Percentiles rank a stretch among this genome's conserved stretches.
These are phyloP conservation scores for Umbelopsis sp. DNA, from an alignment of 192 early-diverging fungal genomes.

Conservation along the genomic window DNA sequence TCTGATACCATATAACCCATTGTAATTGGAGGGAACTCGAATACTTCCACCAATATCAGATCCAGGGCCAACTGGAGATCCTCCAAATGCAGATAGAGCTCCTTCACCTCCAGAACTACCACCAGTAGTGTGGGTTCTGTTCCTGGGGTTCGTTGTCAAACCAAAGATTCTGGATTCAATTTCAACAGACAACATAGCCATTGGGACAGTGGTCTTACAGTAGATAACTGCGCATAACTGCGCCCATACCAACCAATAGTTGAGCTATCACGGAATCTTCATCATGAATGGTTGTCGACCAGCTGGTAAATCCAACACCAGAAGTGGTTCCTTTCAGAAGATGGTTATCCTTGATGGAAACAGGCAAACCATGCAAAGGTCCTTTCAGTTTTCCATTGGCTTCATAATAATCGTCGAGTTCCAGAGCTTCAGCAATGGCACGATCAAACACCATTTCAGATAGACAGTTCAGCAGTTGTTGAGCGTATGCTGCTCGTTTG, in stretches of 20 bases:
- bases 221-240: not conserved
- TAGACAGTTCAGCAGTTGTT: not conserved
- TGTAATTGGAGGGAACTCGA: not conserved
- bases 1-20: not conserved
- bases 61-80: not conserved
- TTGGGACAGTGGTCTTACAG: not conserved
- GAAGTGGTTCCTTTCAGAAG: not conserved
- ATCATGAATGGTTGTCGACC: not conserved
- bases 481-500: not conserved
- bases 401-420: not conserved
- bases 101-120: slow-evolving; percentile 7
- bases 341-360: slow-evolving; percentile 2
- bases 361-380: not conserved
- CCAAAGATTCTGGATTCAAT: not conserved
- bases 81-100: not conserved
- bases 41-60: slow-evolving; percentile 10
- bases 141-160: not conserved
- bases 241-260: not conserved
- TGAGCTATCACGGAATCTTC: not conserved
- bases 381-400: not conserved
- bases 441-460: not conserved
- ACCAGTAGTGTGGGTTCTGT: not conserved
- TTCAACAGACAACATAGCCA: not conserved
- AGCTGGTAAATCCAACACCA: not conserved
- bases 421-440: not conserved